Evolutionary conservation across 768 basidiomycete species (phyloP).

Genomic region (Lanmaoa rubissima): DNA sequence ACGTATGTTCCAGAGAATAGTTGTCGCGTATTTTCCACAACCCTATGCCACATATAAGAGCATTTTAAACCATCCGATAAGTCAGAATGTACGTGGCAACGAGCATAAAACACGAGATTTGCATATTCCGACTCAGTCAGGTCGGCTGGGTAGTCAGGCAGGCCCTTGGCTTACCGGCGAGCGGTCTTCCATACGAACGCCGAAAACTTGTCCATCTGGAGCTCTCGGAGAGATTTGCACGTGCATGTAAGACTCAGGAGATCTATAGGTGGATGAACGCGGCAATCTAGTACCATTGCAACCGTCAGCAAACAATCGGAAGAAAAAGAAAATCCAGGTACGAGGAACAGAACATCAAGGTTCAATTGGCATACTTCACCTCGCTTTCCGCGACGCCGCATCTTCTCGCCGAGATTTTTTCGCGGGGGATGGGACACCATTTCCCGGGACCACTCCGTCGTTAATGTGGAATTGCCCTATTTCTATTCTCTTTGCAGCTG

Average conservation of each 20-base stretch:
- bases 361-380: slow-evolving; percentile 7
- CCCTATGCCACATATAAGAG: neutral
- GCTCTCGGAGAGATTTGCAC: slow-evolving; percentile 35
- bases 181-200: slow-evolving; percentile 24
- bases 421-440: neutral
- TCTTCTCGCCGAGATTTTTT: neutral
- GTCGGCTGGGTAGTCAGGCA: slow-evolving; percentile 44
- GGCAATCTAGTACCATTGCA: slow-evolving; percentile 34
- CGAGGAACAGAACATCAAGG: slow-evolving; percentile 12
- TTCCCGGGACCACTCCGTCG: neutral
- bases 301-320: neutral
- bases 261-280: slow-evolving; percentile 33
- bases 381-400: neutral
- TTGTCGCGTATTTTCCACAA: neutral
- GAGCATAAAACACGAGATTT: slow-evolving; percentile 34
- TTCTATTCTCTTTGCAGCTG: neutral
- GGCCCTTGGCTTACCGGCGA: slow-evolving; percentile 33
- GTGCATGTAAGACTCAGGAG: slow-evolving; percentile 37
- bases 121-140: slow-evolving; percentile 44
- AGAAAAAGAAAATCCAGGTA: neutral
- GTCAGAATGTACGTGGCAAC: slow-evolving; percentile 16
- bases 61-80: neutral
- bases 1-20: slow-evolving; percentile 1
- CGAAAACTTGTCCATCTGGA: slow-evolving; percentile 34
- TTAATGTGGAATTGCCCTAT: neutral